Percentiles rank a stretch among this genome's conserved stretches.
phyloP scores from a whole-genome alignment of 75 land plant genomes.

The Sequoiadendron giganteum region DNA sequence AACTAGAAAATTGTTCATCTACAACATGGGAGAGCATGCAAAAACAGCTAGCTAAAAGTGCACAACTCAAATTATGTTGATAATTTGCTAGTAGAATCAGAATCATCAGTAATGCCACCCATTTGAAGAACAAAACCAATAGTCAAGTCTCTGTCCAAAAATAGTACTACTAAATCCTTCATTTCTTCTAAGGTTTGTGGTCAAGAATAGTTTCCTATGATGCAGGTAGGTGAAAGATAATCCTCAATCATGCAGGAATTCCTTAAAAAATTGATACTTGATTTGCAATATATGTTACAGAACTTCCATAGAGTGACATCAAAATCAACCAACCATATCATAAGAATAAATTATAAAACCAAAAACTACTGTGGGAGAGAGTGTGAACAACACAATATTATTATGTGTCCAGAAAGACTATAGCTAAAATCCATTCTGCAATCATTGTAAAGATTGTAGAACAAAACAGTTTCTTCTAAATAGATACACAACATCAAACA shows the following conservation, averaged over 20 bases:
- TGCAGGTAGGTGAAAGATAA: background rate
- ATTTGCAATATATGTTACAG: background rate
- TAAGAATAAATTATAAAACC: too few species aligned
- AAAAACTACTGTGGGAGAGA: too few species aligned
- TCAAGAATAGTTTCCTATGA: background rate
- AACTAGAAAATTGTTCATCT: background rate
- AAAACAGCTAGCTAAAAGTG: background rate
- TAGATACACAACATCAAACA: background rate
- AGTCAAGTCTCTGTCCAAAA: background rate
- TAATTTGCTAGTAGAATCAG: background rate
- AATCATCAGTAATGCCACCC: background rate
- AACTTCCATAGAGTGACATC: background rate
- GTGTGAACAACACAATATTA: too few species aligned
- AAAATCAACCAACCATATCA: too few species aligned
- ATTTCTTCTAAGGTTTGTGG: background rate
- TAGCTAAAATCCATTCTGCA: too few species aligned
- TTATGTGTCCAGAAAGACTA: too few species aligned
- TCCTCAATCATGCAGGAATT: background rate
- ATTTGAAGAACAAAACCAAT: background rate
- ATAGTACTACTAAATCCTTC: background rate
- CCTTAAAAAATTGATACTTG: too few species aligned
- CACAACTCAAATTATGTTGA: background rate
- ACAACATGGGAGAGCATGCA: background rate
- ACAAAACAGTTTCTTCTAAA: too few species aligned
- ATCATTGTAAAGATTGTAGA: too few species aligned